These are phyloP conservation scores for Torulaspora gathmanii DNA, from an alignment of 805 yeast genomes.

Conservation along the genomic window DNA sequence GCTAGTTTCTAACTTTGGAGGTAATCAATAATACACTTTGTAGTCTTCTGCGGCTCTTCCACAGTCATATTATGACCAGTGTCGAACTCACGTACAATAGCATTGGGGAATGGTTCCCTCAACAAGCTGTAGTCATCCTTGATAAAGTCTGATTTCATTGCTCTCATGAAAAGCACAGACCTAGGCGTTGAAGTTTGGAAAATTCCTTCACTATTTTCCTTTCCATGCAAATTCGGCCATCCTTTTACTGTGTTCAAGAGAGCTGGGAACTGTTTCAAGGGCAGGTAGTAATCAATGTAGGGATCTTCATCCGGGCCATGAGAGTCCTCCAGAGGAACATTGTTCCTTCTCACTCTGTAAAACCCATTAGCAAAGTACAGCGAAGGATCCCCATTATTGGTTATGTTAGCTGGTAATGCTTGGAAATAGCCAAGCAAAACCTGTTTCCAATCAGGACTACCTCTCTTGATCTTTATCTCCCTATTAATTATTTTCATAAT, in stretches of 20 bases:
- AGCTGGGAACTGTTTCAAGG: constrained; percentile 27
- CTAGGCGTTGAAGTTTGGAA: constrained; percentile 15
- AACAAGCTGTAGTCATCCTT: constrained; percentile 28
- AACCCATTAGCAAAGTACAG: constrained; percentile 33
- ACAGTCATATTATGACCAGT: constrained; percentile 32
- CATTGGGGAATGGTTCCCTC: constrained; percentile 25
- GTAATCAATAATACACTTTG: constrained; percentile 18
- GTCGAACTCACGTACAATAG: constrained; percentile 24
- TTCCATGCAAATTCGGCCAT: constrained; percentile 22
- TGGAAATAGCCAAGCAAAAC: constrained; percentile 19
- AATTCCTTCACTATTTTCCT: constrained; percentile 6
- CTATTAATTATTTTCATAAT: constrained; percentile 22
- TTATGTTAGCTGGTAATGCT: constrained; percentile 16
- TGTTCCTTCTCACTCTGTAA: constrained; percentile 21
- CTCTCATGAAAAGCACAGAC: constrained; percentile 44
- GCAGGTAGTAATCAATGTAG: constrained; percentile 20
- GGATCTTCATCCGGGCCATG: constrained; percentile 11
- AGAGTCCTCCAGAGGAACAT: constrained; percentile 7
- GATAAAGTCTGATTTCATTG: constrained; percentile 41
- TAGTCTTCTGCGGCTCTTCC: constrained; percentile 26
- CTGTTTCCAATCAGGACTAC: constrained; percentile 24
- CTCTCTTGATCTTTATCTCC: constrained; percentile 21
- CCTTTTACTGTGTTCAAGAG: constrained; percentile 21
- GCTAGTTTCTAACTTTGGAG: constrained; percentile 9
- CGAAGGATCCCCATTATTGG: constrained; percentile 16